A percentile compares a stretch with the other conserved stretches of the same genome.
These are phyloP conservation scores for Aspergillus udagawae DNA, from an alignment of 2,329 filamentous ascomycete genomes.

Conservation along the genomic window DNA sequence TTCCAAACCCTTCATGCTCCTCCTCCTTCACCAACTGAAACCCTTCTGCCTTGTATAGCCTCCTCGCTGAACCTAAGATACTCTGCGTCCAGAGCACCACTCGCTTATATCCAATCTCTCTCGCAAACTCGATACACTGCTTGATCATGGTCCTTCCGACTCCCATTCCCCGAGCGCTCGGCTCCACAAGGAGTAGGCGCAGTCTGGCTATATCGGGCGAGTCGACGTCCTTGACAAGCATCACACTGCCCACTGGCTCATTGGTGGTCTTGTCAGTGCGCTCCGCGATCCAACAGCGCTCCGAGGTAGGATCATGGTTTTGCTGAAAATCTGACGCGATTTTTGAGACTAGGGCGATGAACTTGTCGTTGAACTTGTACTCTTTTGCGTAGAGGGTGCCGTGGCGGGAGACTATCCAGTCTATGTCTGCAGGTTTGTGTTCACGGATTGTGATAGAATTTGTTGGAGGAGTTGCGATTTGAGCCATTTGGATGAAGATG, in stretches of 20 bases:
- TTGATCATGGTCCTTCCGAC: constrained; percentile 16
- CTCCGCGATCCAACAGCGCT: constrained; percentile 26
- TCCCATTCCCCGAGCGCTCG: constrained; percentile 19
- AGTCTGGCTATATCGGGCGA: constrained; percentile 17
- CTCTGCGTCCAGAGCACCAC: constrained; percentile 23
- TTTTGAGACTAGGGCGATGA: constrained; percentile 15
- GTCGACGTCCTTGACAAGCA: constrained; percentile 20
- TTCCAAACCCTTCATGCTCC: constrained; percentile 19
- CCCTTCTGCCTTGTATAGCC: constrained; percentile 21
- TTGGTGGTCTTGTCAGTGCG: constrained; percentile 1
- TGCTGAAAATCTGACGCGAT: constrained; percentile 20
- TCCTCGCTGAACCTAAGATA: constrained; percentile 15
- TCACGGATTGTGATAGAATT: constrained; percentile 10
- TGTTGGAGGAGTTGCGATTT: neutral
- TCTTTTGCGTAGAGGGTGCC: constrained; percentile 19
- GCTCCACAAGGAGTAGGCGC: constrained; percentile 23
- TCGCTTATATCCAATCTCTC: constrained; percentile 18
- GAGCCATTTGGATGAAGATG: neutral
- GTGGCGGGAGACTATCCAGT: constrained; percentile 22
- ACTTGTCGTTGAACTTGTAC: constrained; percentile 17
- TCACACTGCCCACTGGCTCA: constrained; percentile 19
- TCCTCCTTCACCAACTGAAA: constrained; percentile 15
- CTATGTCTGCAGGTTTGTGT: constrained; percentile 20
- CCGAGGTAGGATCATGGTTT: constrained; percentile 14
- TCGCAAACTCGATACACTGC: constrained; percentile 19